A percentile compares a stretch with the other conserved stretches of the same genome.
phyloP scores from a whole-genome alignment of 2,329 filamentous ascomycete species.

The Torrubiellomyces zombiae region DNA sequence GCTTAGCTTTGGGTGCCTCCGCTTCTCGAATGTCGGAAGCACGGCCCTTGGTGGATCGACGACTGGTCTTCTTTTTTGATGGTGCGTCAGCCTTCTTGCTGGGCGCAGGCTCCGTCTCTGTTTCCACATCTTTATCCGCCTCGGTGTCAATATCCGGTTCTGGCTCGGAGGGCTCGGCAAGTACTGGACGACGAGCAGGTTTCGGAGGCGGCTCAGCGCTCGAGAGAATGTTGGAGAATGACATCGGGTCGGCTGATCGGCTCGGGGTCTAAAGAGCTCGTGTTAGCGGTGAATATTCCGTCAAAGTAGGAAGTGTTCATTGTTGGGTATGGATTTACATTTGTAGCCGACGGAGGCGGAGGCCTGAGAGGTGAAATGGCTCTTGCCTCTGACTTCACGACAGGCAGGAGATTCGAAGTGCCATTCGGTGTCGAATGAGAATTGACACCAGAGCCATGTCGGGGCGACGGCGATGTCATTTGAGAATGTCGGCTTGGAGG shows the following conservation, averaged over 20 bases:
- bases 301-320: not conserved
- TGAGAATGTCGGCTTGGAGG: constrained; percentile 22
- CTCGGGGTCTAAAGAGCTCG: constrained; percentile 46
- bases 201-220: constrained; percentile 51
- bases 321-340: too few species aligned
- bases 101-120: constrained; percentile 13
- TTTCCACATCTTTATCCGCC: constrained; percentile 18
- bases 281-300: not conserved
- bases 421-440: constrained; percentile 24
- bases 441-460: constrained; percentile 23
- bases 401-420: constrained; percentile 17
- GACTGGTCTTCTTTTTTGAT: constrained; percentile 14
- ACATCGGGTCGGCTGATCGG: constrained; percentile 76
- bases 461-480: constrained; percentile 30
- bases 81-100: constrained; percentile 11
- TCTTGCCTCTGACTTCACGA: constrained; percentile 22
- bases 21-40: constrained; percentile 33
- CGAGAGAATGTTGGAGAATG: constrained; percentile 86
- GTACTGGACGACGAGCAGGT: constrained; percentile 29
- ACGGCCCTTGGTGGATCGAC: constrained; percentile 29
- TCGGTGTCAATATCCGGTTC: constrained; percentile 13
- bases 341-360: constrained; percentile 13
- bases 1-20: constrained; percentile 29
- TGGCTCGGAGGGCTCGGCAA: constrained; percentile 12
- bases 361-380: constrained; percentile 23